A percentile compares a stretch with the other conserved stretches of the same genome.
phyloP scores from a whole-genome alignment of 1,139 yeast species.

The Blastobotrys ciferrii region DNA sequence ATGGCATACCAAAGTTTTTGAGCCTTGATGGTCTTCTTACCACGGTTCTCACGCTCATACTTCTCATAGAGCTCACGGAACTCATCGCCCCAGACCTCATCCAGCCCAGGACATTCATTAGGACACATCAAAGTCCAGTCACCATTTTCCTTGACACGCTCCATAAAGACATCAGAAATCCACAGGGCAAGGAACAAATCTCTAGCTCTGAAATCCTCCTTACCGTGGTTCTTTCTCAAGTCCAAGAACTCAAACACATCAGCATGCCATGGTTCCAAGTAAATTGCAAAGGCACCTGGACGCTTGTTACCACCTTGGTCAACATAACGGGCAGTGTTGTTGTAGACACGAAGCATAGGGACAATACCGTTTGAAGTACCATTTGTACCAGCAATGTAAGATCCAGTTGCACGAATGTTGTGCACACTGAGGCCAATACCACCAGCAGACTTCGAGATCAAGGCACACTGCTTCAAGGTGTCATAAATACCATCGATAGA shows the following conservation, averaged over 20 bases:
- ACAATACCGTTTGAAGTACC: slow-evolving; percentile 87
- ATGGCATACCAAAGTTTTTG: slow-evolving; percentile 88
- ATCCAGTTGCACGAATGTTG: slow-evolving; percentile 81
- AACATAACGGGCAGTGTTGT: slow-evolving; percentile 88
- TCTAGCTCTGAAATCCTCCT: slow-evolving; percentile 86
- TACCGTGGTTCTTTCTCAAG: slow-evolving; percentile 85
- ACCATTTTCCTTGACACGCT: slow-evolving; percentile 73
- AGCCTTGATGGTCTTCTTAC: slow-evolving; percentile 71
- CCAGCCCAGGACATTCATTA: slow-evolving; percentile 79
- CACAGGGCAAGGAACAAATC: slow-evolving; percentile 89
- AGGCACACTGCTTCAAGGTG: slow-evolving; percentile 80
- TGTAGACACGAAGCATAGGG: slow-evolving; percentile 87
- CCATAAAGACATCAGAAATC: slow-evolving; percentile 89
- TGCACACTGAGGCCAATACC: slow-evolving; percentile 86
- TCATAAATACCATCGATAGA: slow-evolving; percentile 89
- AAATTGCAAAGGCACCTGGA: slow-evolving; percentile 89
- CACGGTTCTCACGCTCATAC: slow-evolving; percentile 72
- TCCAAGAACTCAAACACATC: slow-evolving; percentile 82
- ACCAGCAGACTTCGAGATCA: slow-evolving; percentile 87
- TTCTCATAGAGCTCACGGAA: slow-evolving; percentile 67
- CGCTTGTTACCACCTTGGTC: slow-evolving; percentile 95
- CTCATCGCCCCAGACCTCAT: slow-evolving; percentile 79
- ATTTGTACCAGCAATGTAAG: slow-evolving; percentile 84
- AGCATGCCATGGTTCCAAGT: slow-evolving; percentile 90
- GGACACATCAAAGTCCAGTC: slow-evolving; percentile 89